Conservation (phyloP, 148 eudicot species). For the Silene uniflora region DNA sequence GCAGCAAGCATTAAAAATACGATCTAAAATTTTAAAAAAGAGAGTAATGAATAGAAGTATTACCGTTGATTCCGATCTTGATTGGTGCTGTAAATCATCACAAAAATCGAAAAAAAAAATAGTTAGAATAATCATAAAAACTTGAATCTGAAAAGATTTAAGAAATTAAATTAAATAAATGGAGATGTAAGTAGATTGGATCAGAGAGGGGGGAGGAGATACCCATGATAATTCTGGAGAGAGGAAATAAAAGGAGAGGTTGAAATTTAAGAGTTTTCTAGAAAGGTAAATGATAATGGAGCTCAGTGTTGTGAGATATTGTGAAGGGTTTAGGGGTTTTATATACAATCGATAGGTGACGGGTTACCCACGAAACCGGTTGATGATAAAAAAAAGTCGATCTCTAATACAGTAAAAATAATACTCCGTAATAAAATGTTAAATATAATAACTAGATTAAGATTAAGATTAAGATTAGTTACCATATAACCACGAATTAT, state of each 20-base stretch:
- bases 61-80: conserved; percentile 89
- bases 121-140: not conserved
- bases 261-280: not conserved
- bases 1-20: not conserved
- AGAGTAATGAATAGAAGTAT: conserved; percentile 1
- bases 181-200: no score
- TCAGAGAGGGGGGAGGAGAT: not conserved
- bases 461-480: no score
- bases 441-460: no score
- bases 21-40: not conserved
- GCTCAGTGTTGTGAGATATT: not conserved
- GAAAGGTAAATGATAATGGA: not conserved
- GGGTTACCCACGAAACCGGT: conserved; percentile 22
- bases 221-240: conserved; percentile 1
- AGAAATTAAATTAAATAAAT: no score
- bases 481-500: no score
- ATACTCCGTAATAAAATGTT: no score
- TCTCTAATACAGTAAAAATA: no score
- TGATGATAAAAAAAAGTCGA: no score
- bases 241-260: not conserved
- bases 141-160: not conserved
- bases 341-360: not conserved
- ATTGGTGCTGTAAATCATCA: conserved; percentile 43
- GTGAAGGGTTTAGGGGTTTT: conserved; percentile 19
- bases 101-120: not conserved